Percentiles rank a stretch among this genome's conserved stretches.
phyloP scores from a whole-genome alignment of 495 filamentous ascomycete species.

The Choiromyces venosus region DNA sequence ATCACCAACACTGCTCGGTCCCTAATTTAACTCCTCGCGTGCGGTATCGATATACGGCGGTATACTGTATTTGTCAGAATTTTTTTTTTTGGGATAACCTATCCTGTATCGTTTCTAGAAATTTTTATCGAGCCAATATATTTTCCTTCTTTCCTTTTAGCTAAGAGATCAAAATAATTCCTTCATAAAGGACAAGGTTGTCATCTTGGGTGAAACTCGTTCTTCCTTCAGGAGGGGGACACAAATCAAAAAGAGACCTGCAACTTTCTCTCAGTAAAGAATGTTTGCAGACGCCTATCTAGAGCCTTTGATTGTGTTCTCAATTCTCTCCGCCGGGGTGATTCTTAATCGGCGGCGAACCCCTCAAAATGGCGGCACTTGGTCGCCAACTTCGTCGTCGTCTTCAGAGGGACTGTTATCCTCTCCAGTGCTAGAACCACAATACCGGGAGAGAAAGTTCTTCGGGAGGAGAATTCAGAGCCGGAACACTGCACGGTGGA shows the following conservation, averaged over 20 bases:
- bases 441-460: conserved; percentile 30
- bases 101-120: not conserved
- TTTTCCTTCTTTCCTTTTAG: not conserved
- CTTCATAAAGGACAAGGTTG: not conserved
- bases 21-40: not conserved
- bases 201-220: not conserved
- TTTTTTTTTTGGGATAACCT: not conserved
- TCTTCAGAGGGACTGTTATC: conserved; percentile 16
- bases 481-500: conserved; percentile 33
- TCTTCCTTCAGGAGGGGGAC: too few relatives aligned
- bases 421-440: conserved; percentile 12
- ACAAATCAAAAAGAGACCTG: not conserved
- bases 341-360: conserved; percentile 34
- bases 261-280: not conserved
- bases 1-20: not conserved
- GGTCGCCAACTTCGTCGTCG: conserved; percentile 21
- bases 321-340: conserved; percentile 31
- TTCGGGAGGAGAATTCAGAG: conserved; percentile 27
- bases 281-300: conserved; percentile 30
- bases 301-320: conserved; percentile 32
- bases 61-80: not conserved
- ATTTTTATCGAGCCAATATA: not conserved
- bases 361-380: conserved; percentile 10
- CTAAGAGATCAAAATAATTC: not conserved
- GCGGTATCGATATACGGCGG: not conserved